Conservation (phyloP, 2,329 filamentous ascomycete species). For the Hymenoscyphus albidus region DNA sequence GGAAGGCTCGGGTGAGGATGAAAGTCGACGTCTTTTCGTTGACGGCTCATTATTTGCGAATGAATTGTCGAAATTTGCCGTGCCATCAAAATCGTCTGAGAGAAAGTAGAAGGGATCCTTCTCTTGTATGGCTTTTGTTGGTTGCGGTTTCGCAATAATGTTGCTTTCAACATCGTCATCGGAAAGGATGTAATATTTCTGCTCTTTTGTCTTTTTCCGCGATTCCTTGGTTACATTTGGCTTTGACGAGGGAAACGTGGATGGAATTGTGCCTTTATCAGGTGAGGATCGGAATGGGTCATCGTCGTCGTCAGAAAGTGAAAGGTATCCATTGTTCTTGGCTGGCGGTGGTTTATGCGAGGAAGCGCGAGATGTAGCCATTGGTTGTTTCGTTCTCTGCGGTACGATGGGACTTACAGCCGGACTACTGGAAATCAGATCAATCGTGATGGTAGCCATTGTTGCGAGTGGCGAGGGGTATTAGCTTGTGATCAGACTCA, state of each 20-base stretch:
- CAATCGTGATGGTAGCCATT: background rate
- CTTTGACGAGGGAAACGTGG: background rate
- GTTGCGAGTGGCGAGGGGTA: background rate
- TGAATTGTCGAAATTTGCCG: slow-evolving; percentile 12
- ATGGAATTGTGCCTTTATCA: background rate
- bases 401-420: background rate
- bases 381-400: background rate
- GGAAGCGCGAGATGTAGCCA: background rate
- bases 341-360: background rate
- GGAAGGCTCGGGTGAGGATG: slow-evolving; percentile 3
- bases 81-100: slow-evolving; percentile 15
- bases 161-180: background rate
- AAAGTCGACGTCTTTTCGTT: slow-evolving; percentile 15
- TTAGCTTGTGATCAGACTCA: background rate
- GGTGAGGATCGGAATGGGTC: background rate
- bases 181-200: background rate
- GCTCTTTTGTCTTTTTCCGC: background rate
- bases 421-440: background rate
- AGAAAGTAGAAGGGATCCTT: slow-evolving; percentile 10
- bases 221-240: background rate
- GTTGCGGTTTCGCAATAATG: background rate
- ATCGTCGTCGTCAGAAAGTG: slow-evolving; percentile 4
- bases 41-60: background rate
- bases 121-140: background rate
- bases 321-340: slow-evolving; percentile 2